Evolutionary conservation across 108 stramenopile genomes (phyloP).

Genomic region (Skeletonema menzelii): DNA sequence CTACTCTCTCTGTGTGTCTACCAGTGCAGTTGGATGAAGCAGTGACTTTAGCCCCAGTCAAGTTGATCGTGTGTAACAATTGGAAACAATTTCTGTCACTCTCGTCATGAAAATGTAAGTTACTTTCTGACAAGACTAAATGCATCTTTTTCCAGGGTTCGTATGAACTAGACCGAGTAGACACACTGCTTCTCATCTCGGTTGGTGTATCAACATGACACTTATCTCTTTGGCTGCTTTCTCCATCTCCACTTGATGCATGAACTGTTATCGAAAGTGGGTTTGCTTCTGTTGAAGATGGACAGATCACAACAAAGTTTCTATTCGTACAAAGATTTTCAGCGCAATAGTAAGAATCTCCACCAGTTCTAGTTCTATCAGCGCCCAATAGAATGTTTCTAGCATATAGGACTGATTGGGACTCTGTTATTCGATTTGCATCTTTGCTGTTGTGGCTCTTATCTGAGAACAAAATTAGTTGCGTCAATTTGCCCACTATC

Average conservation of each 20-base stretch:
- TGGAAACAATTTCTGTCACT: slow-evolving; percentile 8
- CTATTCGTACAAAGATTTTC: slow-evolving; percentile 73
- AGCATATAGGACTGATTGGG: slow-evolving; percentile 74
- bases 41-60: slow-evolving; percentile 9
- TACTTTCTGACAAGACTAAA: slow-evolving; percentile 66
- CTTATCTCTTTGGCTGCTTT: slow-evolving; percentile 19
- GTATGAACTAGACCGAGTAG: slow-evolving; percentile 56
- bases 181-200: slow-evolving; percentile 61
- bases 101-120: slow-evolving; percentile 66
- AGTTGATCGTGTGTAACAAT: slow-evolving; percentile 27
- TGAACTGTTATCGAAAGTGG: slow-evolving; percentile 67
- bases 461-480: slow-evolving; percentile 58
- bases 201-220: slow-evolving; percentile 12
- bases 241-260: slow-evolving; percentile 23
- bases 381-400: slow-evolving; percentile 77
- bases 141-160: slow-evolving; percentile 60
- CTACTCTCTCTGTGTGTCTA: neutral
- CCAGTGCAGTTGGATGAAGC: neutral
- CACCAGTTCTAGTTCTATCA: slow-evolving; percentile 79
- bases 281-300: slow-evolving; percentile 65
- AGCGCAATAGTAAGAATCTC: slow-evolving; percentile 84
- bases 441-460: slow-evolving; percentile 7
- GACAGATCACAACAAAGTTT: slow-evolving; percentile 70
- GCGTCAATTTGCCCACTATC: slow-evolving; percentile 67
- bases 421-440: slow-evolving; percentile 59